Conservation (phyloP, 305 asterid genomes). For the Fraxinus baroniana region DNA sequence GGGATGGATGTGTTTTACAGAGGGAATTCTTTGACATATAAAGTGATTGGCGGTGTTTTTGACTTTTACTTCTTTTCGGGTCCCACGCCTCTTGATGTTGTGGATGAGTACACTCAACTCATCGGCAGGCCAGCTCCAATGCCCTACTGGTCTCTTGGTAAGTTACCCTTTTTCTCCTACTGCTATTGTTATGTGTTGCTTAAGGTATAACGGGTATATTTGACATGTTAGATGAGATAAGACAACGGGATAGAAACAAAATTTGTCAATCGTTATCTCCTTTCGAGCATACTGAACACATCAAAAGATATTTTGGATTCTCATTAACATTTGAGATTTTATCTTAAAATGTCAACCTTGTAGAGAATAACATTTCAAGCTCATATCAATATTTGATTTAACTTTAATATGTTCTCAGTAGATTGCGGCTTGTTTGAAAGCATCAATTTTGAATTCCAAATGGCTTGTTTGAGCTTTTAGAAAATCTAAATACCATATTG, state of each 20-base stretch:
- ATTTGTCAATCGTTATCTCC: not conserved
- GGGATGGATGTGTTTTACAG: constrained; percentile 93
- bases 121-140: constrained; percentile 93
- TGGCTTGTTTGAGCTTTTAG: not conserved
- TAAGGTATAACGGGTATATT: not conserved
- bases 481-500: not conserved
- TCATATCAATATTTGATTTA: not conserved
- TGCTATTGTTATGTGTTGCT: not conserved
- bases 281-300: not conserved
- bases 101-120: constrained; percentile 78
- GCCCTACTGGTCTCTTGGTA: constrained; percentile 98
- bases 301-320: not conserved
- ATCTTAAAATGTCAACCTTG: not conserved
- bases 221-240: not conserved
- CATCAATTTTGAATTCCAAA: not conserved
- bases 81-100: constrained; percentile 70
- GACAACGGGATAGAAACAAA: not conserved
- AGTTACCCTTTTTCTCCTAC: constrained; percentile 7
- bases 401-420: not conserved
- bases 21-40: constrained; percentile 77
- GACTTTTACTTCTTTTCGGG: constrained; percentile 94
- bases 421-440: not conserved
- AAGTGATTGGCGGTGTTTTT: constrained; percentile 88
- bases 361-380: not conserved
- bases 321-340: not conserved